Evolutionary conservation across 805 yeast species (phyloP), one percentile per base, ranked within the genome.

Genomic region (Candida bentonensis): DNA sequence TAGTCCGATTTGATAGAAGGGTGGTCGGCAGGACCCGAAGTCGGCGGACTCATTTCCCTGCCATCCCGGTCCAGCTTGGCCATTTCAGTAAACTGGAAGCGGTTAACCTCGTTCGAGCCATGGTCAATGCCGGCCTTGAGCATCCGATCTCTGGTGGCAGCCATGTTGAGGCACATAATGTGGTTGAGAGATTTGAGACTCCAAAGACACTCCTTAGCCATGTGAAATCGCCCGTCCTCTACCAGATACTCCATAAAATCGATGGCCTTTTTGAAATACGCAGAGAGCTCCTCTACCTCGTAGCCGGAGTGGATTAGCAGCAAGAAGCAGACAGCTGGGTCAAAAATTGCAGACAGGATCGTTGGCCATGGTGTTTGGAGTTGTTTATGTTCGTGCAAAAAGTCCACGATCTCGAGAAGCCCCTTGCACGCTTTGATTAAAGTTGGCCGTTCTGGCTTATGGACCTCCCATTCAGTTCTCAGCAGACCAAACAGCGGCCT

Each of bases 201-300:
- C 83, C 82, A 78, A n/a, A 74, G 52, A 52, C 79, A 73, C 54
- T 77, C 82, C 39, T 67, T 64, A 11, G 70, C 72, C 83, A 77
- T 77, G 9, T 44, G 47, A 42, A 57, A 53, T 39, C 56, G 45
- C 15, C 54, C 57, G 15, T 53, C 54, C 2, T 30, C 44, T 2
- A 46, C 54, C 3, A 55, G 33, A 21, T 26, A 43, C 5, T 51
- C 52, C 3, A 54, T 44, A 4, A 52, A 28, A 5, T 30, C 28
- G 4, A 53, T 44, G 7, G 53, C 55, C 39, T 42, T 42, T 5
- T 41, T 33, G 22, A 54, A 40, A 15, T 47, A 46, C 21, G 44
- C 44, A 11, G 49, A 27, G 15, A 50, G 28, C 15, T 46, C 48
- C 9, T 40, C 23, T 21, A 47, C 42, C 22, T 43, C 47, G 22